A percentile compares a stretch with the other conserved stretches of the same genome.
Evolutionary conservation across 2,329 filamentous ascomycete species (phyloP).

Genomic region (Nigrograna mackinnonii): DNA sequence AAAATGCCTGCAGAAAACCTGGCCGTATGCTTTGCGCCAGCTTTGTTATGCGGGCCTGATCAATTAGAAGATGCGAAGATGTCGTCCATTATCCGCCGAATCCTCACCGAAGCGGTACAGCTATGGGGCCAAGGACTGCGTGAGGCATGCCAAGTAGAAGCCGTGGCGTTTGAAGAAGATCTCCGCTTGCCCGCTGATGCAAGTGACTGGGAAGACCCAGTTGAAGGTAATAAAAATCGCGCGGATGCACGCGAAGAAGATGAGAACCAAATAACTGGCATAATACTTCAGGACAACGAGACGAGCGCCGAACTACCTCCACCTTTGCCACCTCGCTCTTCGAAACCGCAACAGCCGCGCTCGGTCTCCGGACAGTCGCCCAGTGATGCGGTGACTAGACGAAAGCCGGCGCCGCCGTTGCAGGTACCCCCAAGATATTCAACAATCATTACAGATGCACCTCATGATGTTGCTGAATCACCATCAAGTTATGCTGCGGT

Average conservation of each 20-base stretch:
- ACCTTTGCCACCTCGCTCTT: slow-evolving; percentile 43
- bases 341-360: slow-evolving; percentile 8
- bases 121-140: slow-evolving; percentile 49
- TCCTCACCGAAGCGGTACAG: slow-evolving; percentile 53
- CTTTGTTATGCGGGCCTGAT: slow-evolving; percentile 56
- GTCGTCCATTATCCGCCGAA: slow-evolving; percentile 53
- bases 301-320: slow-evolving; percentile 27
- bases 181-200: slow-evolving; percentile 43
- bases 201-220: slow-evolving; percentile 53
- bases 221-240: slow-evolving; percentile 33
- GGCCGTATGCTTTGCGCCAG: slow-evolving; percentile 58
- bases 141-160: slow-evolving; percentile 44
- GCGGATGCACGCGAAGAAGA: slow-evolving; percentile 25
- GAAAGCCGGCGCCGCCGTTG: slow-evolving; percentile 48
- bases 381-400: slow-evolving; percentile 30
- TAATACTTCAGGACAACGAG: slow-evolving; percentile 49
- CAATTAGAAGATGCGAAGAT: slow-evolving; percentile 60
- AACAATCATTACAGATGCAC: slow-evolving; percentile 43
- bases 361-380: slow-evolving; percentile 27
- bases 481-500: slow-evolving; percentile 43
- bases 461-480: slow-evolving; percentile 39
- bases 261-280: slow-evolving; percentile 44
- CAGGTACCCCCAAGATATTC: slow-evolving; percentile 49
- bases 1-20: slow-evolving; percentile 60
- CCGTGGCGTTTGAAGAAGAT: slow-evolving; percentile 41